Base-by-base conservation (phyloP, 805 yeast species). In the Candida xiaguanensis region DNA sequence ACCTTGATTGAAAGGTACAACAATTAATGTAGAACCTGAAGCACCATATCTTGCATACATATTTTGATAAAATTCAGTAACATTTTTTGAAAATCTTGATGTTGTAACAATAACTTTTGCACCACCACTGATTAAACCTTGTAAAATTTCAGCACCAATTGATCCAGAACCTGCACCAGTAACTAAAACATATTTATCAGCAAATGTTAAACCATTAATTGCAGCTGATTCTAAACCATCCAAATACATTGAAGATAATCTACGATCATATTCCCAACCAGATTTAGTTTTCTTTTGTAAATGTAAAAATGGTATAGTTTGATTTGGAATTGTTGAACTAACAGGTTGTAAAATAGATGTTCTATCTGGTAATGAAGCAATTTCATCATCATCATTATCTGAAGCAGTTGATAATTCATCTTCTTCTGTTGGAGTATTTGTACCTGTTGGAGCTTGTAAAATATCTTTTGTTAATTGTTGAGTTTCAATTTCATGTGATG, bases 111-210 rank as follows among this genome's bases (percentile, higher is more conserved):
- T 73, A 53, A 90, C 97, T 65, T 85, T 87, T 34, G 99, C 98
- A 74, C 99, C 99, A 70, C 99, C 99, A 58, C 91, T 81, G 41
- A 93, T 74, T 59, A 93, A 74, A 49, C 99, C 99, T 71, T 87
- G 95, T 60, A 93, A 75, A 51, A 93, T 78, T 67, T 93, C 96
- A 45, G 96, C 96, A 71, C 98, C 99, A 58, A 93, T 93, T 37
- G 99, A 93, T 40, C 98, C 99, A 35, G 87, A 90, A 74, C 99
- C 99, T 37, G 98, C 98, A 75, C 99, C 99, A 35, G 99, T 93
- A 50, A 93, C 74, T 56, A 93, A 77, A 38, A 90, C 96, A 51
- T 82, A 81, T 67, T 89, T 93, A 62, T 80, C 87, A 62, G 82
- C 80, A 74, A 82, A 93, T 28, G 96, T 78, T 41, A 89, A 77